phyloP scores from a whole-genome alignment of 805 yeast species.

The Yarrowia sp. region DNA sequence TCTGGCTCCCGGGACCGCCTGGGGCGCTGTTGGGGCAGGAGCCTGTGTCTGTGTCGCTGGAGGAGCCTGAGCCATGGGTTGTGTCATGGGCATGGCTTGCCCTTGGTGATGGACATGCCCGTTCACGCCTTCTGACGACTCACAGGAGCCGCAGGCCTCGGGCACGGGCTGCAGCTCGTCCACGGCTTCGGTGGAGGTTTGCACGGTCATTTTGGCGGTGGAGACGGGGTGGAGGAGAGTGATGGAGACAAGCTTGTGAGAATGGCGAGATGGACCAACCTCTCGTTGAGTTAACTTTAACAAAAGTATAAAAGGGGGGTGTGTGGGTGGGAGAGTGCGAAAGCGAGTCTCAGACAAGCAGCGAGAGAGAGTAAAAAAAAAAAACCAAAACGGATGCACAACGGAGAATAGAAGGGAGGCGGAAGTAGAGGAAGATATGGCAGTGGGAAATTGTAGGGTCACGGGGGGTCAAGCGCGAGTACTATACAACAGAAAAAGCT shows the following conservation, averaged over 20 bases:
- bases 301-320: slow-evolving; percentile 31
- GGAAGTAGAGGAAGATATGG: not conserved
- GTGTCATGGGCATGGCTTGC: not conserved
- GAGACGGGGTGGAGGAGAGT: not conserved
- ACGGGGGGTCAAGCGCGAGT: no score
- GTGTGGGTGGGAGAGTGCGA: not conserved
- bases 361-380: not conserved
- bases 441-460: no score
- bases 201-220: slow-evolving; percentile 26
- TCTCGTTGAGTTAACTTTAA: slow-evolving; percentile 36
- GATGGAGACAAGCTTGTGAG: slow-evolving; percentile 4
- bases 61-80: not conserved
- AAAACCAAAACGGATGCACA: not conserved
- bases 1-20: not conserved
- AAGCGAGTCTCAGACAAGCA: not conserved
- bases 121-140: not conserved
- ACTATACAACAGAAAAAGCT: no score
- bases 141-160: slow-evolving; percentile 32
- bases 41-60: not conserved
- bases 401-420: not conserved
- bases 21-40: not conserved
- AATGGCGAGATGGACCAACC: slow-evolving; percentile 34
- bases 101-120: not conserved
- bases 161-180: slow-evolving; percentile 38
- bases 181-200: slow-evolving; percentile 32